phyloP scores from a whole-genome alignment of 2,329 filamentous ascomycete genomes.

The Colletotrichum endophyticum region DNA sequence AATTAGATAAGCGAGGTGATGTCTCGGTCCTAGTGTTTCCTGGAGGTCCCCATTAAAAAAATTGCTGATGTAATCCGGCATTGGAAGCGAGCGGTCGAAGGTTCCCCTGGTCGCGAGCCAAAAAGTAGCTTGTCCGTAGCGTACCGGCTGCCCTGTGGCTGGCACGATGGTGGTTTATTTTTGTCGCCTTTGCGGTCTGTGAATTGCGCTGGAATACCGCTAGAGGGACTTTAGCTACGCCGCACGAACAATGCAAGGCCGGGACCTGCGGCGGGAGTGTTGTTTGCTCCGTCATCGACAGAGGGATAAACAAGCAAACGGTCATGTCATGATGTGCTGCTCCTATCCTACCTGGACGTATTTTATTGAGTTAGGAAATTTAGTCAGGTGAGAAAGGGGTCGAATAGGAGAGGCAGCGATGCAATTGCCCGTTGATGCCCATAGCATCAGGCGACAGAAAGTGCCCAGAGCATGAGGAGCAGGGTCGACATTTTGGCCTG shows the following conservation, averaged over 20 bases:
- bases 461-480: not conserved
- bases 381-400: not conserved
- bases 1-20: not conserved
- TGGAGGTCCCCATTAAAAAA: not conserved
- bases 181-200: not conserved
- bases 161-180: not conserved
- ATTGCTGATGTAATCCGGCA: conserved; percentile 1
- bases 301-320: not conserved
- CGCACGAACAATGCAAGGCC: not conserved
- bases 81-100: not conserved
- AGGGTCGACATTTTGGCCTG: not conserved
- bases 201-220: not conserved
- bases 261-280: not conserved
- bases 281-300: not conserved
- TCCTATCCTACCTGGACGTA: not conserved
- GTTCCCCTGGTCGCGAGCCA: not conserved
- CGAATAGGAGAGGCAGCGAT: not conserved
- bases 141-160: conserved; percentile 7
- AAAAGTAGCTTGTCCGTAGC: not conserved
- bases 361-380: not conserved
- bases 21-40: not conserved
- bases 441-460: not conserved
- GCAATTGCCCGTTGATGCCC: not conserved
- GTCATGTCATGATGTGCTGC: not conserved
- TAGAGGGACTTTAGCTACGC: not conserved